Evolutionary conservation across 495 filamentous ascomycete species (phyloP), one percentile per base, ranked within the genome.

Genomic region (Mycothermus thermophilus): DNA sequence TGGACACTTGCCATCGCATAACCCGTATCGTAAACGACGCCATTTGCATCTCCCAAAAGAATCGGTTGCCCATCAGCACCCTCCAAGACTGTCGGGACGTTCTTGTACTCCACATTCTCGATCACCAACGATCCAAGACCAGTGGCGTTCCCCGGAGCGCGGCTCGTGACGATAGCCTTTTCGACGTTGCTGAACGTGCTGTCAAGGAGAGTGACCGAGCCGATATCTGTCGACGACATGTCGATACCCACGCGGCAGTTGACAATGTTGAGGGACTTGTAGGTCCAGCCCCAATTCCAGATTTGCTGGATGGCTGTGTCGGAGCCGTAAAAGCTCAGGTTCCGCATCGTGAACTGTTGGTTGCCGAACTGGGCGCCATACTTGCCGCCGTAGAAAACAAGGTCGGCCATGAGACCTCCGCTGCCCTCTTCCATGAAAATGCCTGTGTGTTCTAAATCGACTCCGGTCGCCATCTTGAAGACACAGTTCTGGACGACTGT

Each of bases 341-440:
- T 93, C 25, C 85, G 80, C 43, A 79, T 84, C 3, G 87, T 88
- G 57, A 85, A 94, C 53, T 95, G 87, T 55, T 95, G 82, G 44
- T 78, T 84, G 26, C 80, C 80, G 22, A 84, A 52, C 16, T 64
- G 63, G 1, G 67, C 62, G 11, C 73, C 83, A 25, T 69, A 64
- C 2, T 65, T 43, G 9, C 83, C 83, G 30, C 80, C 80, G 36
- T 71, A 61, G 50, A 84, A 84, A 9, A 59, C 69, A 11, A 93
- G 57, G 46, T 93, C 86, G 21, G 65, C 68, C 49, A 85, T 48
- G 37, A 82, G 75, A 16, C 79, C 79, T 10, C 75, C 82, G 27
- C 78, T 83, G 5, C 81, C 77, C 52, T 69, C 67, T 46, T 85
- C 79, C 48, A 81, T 77, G 46, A 81, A 83, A 12, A 87, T 49